phyloP scores from a whole-genome alignment of 345 rosid genomes.

The Populus simonii region DNA sequence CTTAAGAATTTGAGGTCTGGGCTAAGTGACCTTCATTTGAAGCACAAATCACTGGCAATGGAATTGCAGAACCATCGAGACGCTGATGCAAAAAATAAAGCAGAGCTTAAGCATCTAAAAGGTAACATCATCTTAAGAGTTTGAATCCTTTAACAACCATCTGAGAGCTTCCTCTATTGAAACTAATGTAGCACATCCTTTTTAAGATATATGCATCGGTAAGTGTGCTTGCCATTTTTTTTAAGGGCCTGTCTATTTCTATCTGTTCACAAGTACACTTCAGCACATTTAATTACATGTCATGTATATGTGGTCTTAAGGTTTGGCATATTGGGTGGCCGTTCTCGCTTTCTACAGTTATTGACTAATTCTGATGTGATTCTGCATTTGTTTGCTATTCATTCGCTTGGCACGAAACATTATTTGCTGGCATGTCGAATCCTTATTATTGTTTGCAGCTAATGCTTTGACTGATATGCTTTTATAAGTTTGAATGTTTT shows the following conservation, averaged over 20 bases:
- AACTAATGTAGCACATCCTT: neutral
- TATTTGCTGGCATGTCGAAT: neutral
- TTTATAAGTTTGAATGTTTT: neutral
- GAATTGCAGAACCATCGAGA: slow-evolving; percentile 63
- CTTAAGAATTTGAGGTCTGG: slow-evolving; percentile 59
- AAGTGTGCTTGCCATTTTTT: neutral
- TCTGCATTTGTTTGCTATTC: neutral
- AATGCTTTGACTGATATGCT: neutral
- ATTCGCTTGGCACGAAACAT: neutral
- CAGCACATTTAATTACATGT: neutral
- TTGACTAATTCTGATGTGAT: neutral
- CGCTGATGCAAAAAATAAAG: slow-evolving; percentile 62
- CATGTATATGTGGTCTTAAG: neutral
- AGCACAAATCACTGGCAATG: slow-evolving; percentile 55
- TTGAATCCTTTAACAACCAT: neutral
- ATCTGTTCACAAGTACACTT: too few relatives aligned
- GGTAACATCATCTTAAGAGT: slow-evolving; percentile 39
- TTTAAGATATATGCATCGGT: neutral
- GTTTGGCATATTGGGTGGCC: neutral
- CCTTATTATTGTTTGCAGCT: too few relatives aligned
- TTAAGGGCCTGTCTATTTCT: neutral
- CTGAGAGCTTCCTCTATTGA: neutral
- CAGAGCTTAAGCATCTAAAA: slow-evolving; percentile 57
- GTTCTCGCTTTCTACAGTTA: neutral
- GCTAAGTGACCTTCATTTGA: slow-evolving; percentile 63